Evolutionary conservation across 1,139 yeast species (phyloP).

Genomic region (Debaryomyces robertsiae): DNA sequence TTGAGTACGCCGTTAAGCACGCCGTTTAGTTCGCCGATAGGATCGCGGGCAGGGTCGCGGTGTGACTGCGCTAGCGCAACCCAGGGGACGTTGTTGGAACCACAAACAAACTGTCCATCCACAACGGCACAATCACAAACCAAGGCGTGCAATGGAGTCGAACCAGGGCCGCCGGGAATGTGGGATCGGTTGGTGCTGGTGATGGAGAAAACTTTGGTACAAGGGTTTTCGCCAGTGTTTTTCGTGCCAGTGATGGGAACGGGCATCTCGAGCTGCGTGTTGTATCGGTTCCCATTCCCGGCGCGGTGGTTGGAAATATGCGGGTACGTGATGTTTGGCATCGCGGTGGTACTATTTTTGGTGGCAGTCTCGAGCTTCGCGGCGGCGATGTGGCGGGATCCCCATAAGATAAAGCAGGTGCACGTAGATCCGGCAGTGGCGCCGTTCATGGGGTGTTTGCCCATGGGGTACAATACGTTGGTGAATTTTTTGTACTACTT

Average conservation of each 20-base stretch:
- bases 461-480: conserved; percentile 76
- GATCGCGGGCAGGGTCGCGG: too few species aligned
- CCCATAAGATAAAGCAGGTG: conserved; percentile 33
- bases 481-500: conserved; percentile 53
- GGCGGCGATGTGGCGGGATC: conserved; percentile 39
- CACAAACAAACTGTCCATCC: too few species aligned
- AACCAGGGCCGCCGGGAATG: conserved; percentile 1
- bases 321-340: conserved; percentile 57
- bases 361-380: conserved; percentile 39
- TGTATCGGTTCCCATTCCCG: conserved; percentile 66
- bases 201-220: conserved; percentile 10
- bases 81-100: too few species aligned
- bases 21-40: too few species aligned
- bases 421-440: conserved; percentile 51
- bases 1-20: too few species aligned
- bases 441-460: conserved; percentile 72
- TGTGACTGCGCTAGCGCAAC: too few species aligned
- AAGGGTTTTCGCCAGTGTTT: conserved; percentile 54
- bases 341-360: conserved; percentile 53
- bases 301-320: conserved; percentile 61
- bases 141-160: too few species aligned
- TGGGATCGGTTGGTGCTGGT: conserved; percentile 5
- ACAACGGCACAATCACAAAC: too few species aligned
- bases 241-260: conserved; percentile 84
- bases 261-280: conserved; percentile 65